These are phyloP conservation scores for Wickerhamiella spandovensis DNA, from an alignment of 805 yeast genomes.

Conservation along the genomic window DNA sequence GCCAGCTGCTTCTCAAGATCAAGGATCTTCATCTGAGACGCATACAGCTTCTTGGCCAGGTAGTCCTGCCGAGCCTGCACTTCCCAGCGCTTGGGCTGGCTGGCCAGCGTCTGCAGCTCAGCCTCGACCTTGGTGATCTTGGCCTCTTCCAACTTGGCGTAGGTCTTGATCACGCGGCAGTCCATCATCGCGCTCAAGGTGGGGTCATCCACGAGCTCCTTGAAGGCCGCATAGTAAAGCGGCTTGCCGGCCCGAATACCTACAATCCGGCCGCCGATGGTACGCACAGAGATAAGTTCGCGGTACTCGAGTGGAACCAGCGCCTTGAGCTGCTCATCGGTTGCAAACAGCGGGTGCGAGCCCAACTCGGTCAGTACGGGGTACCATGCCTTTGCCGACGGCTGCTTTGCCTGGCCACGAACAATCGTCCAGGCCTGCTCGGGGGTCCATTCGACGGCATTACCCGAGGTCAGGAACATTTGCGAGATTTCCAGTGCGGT, in stretches of 20 bases:
- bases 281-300: slow-evolving; percentile 58
- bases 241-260: slow-evolving; percentile 74
- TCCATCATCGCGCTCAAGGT: slow-evolving; percentile 50
- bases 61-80: slow-evolving; percentile 53
- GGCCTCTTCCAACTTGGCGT: slow-evolving; percentile 45
- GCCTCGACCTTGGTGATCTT: slow-evolving; percentile 55
- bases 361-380: slow-evolving; percentile 9
- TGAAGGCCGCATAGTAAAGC: slow-evolving; percentile 66
- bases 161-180: slow-evolving; percentile 39
- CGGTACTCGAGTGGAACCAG: slow-evolving; percentile 63
- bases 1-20: slow-evolving; percentile 30
- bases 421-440: slow-evolving; percentile 86
- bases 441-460: slow-evolving; percentile 39
- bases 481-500: slow-evolving; percentile 82
- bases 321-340: slow-evolving; percentile 34
- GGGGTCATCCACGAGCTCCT: slow-evolving; percentile 44
- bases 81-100: slow-evolving; percentile 37
- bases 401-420: slow-evolving; percentile 38
- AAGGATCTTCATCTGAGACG: slow-evolving; percentile 39
- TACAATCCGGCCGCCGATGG: slow-evolving; percentile 62
- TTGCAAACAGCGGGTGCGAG: slow-evolving; percentile 23
- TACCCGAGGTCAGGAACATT: slow-evolving; percentile 37
- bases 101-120: slow-evolving; percentile 50
- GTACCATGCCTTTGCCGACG: slow-evolving; percentile 9
- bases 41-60: slow-evolving; percentile 51